Evolutionary conservation across 495 filamentous ascomycete species (phyloP).

Genomic region (Sordaria brevicollis): DNA sequence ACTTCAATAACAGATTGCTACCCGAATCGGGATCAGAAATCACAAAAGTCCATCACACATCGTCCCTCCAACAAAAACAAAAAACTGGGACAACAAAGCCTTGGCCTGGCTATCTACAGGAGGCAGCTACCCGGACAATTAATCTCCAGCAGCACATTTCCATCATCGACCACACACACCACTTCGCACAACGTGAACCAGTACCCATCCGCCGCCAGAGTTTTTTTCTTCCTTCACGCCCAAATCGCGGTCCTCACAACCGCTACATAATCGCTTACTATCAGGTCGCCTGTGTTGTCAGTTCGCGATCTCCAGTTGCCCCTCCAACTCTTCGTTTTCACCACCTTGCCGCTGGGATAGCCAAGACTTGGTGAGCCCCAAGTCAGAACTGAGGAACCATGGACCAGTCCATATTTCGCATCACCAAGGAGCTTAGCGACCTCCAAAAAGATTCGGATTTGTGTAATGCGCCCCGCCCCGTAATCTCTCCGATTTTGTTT

Average conservation of each 20-base stretch:
- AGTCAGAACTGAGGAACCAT: conserved; percentile 38
- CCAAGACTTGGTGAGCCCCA: conserved; percentile 3
- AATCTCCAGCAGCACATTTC: background rate
- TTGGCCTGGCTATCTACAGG: background rate
- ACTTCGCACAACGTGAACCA: background rate
- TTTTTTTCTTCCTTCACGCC: background rate
- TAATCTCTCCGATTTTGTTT: background rate
- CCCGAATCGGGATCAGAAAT: background rate
- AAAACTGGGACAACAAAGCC: background rate
- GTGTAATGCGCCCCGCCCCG: conserved; percentile 40
- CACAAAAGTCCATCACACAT: background rate
- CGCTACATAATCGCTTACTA: background rate
- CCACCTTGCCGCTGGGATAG: background rate
- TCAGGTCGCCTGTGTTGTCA: background rate
- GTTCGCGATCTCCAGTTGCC: background rate
- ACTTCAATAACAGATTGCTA: background rate
- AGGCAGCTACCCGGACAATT: background rate
- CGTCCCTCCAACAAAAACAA: background rate
- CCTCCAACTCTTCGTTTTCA: background rate
- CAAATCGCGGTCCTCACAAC: background rate
- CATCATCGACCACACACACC: background rate
- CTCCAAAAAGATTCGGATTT: conserved; percentile 72
- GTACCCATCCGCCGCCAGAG: background rate
- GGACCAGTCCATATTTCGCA: conserved; percentile 80
- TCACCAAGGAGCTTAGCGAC: conserved; percentile 78